phyloP scores from a whole-genome alignment of 2,329 filamentous ascomycete genomes.

The Fusarium foetens region DNA sequence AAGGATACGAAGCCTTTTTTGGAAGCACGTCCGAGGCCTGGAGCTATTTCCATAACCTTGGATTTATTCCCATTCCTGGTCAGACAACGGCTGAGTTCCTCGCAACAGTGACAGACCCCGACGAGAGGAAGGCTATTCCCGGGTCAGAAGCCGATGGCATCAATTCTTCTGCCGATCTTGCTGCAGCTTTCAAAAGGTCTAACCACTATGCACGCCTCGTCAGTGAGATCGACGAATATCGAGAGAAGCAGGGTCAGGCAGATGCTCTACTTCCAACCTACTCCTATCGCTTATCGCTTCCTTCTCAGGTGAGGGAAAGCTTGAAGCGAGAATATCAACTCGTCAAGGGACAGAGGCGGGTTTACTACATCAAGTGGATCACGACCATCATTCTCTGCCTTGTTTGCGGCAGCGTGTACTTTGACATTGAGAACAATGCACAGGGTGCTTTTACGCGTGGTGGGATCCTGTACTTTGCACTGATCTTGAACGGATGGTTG shows the following conservation, averaged over 20 bases:
- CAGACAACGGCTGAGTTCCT: neutral
- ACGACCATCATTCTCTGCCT: neutral
- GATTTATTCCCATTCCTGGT: neutral
- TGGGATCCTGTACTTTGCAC: neutral
- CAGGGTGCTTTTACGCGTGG: neutral
- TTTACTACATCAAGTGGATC: neutral
- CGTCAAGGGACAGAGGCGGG: neutral
- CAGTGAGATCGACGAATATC: neutral
- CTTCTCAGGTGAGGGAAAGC: neutral
- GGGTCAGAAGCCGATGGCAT: neutral
- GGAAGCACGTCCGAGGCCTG: neutral
- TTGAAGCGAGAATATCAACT: neutral
- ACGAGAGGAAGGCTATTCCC: neutral
- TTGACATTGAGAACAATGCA: neutral
- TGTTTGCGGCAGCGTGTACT: neutral
- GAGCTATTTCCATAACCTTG: neutral
- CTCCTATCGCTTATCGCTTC: neutral
- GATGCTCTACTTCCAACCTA: neutral
- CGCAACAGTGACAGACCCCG: neutral
- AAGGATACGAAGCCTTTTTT: neutral
- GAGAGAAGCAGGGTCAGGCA: neutral
- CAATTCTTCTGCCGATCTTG: neutral
- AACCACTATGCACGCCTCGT: neutral
- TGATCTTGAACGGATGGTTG: neutral
- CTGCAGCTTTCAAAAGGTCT: neutral